Base-by-base conservation (phyloP, 1,139 yeast species). In the Pneumocystis canis region DNA sequence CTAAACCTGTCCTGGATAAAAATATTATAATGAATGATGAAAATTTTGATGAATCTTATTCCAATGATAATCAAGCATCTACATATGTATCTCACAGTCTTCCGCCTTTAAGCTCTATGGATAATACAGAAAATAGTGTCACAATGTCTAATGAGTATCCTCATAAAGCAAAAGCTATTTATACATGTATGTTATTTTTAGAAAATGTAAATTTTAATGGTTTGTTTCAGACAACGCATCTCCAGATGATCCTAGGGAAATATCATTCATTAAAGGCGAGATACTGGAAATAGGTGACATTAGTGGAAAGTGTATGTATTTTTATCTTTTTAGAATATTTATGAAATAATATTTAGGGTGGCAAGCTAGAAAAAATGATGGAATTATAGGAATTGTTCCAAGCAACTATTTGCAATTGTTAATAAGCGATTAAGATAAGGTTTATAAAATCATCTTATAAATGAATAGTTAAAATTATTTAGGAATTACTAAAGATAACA, bases 381-480 rank as follows among this genome's bases (percentile, higher is more conserved):
- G 98, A 60, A 95, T 89, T 73, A 87, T 89, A 62, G 98, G 98
- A 69, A 92, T 92, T 69, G 90, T 96, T 74, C 98, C 98, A 62
- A 86, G 95, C 68, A 92, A 92, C 74, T 92, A 92, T 39, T 25
- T 57, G 37, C 54, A 47, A 6, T 11, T 47, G 3, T 3, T 47
- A 47, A 28, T 20, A 47, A 25, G 25, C 16, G 40, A 16, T 25
- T 47, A n/a, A 47, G 3, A 18, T 25, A 18, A 25, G 31, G 6
- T 25, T 25, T 25, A 9, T 11, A 5, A 11, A 25, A 9, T 11
- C 14, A 4, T 14, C 25, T 25, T 47, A 25, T 47, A 9, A n/a
- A 18, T 47, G 4, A 25, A n/a, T 47, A 47, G 3, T 47, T 25
- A 5, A 20, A 9, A 11, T 2, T 25, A 47, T 47, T 47, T 25